phyloP scores from a whole-genome alignment of 768 basidiomycete species.

The Obba rivulosa region DNA sequence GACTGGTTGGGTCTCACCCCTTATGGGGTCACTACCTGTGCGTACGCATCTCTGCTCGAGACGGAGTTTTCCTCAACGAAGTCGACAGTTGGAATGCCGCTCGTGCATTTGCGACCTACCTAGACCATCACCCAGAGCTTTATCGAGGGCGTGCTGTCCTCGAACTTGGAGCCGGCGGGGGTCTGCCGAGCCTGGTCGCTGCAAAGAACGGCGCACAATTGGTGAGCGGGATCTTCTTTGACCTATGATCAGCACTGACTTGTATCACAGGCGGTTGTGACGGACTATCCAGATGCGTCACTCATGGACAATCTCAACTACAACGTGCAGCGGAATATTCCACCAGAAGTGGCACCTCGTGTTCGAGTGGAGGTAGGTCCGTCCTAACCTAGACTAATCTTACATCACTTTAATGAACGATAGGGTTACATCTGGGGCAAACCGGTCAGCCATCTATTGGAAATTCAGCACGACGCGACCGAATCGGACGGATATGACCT shows the following conservation, averaged over 20 bases:
- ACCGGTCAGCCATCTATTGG: conserved; percentile 41
- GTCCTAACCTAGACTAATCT: conserved; percentile 24
- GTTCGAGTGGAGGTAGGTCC: conserved; percentile 31
- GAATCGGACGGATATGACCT: conserved; percentile 54
- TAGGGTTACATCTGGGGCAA: conserved; percentile 86
- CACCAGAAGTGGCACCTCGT: conserved; percentile 8
- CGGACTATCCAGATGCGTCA: conserved; percentile 84
- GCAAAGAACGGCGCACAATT: conserved; percentile 64
- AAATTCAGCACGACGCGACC: conserved; percentile 16
- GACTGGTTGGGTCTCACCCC: conserved; percentile 74
- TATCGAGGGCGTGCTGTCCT: conserved; percentile 50
- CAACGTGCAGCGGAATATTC: conserved; percentile 63
- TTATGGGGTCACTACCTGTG: conserved; percentile 82
- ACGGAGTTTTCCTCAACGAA: too few relatives aligned
- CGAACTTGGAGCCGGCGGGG: conserved; percentile 93
- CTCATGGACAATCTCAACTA: conserved; percentile 70
- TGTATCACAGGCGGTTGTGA: conserved; percentile 61
- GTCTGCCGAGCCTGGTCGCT: conserved; percentile 75
- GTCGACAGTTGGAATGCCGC: conserved; percentile 79
- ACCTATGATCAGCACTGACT: not conserved
- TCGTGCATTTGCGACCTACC: conserved; percentile 61
- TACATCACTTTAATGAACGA: not conserved
- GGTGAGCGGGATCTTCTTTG: conserved; percentile 35
- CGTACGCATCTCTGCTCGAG: conserved; percentile 6
- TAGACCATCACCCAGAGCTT: conserved; percentile 48